phyloP scores from a whole-genome alignment of 805 yeast species.

The Yarrowia osloensis region DNA sequence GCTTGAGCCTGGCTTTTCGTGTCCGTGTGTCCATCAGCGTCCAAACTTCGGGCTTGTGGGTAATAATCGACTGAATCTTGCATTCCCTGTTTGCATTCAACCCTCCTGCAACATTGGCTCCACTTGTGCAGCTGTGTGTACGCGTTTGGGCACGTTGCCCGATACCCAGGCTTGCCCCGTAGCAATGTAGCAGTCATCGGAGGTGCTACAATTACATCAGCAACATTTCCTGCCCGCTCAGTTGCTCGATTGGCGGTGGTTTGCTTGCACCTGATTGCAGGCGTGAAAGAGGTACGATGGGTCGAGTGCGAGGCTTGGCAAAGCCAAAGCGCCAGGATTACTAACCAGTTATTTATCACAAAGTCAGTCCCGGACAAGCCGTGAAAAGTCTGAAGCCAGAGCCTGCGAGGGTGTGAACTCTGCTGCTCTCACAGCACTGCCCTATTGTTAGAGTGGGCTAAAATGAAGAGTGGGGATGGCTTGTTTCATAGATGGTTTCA shows the following conservation, averaged over 20 bases:
- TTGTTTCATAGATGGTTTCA: constrained; percentile 20
- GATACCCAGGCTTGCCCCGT: not conserved
- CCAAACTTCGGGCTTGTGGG: not conserved
- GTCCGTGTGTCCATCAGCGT: too few species aligned
- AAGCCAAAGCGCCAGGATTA: not conserved
- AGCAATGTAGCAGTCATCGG: not conserved
- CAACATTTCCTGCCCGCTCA: not conserved
- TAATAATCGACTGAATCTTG: not conserved
- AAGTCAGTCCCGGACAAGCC: not conserved
- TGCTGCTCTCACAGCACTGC: not conserved
- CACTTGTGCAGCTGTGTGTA: not conserved
- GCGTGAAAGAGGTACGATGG: not conserved
- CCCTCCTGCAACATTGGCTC: constrained; percentile 17
- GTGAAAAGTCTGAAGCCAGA: not conserved
- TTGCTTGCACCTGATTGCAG: not conserved
- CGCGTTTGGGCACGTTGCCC: not conserved
- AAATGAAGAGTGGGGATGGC: not conserved
- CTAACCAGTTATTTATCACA: not conserved
- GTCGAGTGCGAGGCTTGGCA: constrained; percentile 17
- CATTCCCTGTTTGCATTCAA: not conserved
- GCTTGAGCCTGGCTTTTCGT: not conserved
- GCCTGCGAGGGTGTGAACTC: not conserved
- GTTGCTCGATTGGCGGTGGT: not conserved
- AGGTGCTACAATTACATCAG: not conserved
- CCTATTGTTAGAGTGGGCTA: not conserved